These are phyloP conservation scores for Cubamyces sp. DNA, from an alignment of 768 basidiomycete genomes.

Conservation along the genomic window DNA sequence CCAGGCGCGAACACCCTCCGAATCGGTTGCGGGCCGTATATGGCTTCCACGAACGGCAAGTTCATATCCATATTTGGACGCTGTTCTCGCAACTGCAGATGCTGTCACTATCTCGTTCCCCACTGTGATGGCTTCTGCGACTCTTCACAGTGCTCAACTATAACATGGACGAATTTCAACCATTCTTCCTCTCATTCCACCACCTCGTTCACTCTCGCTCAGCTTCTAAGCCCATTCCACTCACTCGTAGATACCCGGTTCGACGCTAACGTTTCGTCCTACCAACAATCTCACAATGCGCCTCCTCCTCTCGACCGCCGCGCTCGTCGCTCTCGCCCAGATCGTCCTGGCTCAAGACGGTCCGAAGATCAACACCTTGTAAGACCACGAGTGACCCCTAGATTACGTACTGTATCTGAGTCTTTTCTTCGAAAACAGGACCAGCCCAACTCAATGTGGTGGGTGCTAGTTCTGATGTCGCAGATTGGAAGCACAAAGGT, in stretches of 20 bases:
- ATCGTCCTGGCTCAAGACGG: constrained; percentile 39
- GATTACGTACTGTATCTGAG: background rate
- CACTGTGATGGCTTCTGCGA: background rate
- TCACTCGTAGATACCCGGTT: constrained; percentile 10
- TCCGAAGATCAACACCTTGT: constrained; percentile 74
- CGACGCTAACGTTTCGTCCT: background rate
- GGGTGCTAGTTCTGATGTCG: constrained; percentile 28
- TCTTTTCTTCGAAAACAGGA: constrained; percentile 32
- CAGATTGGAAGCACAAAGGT: background rate
- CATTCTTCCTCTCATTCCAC: constrained; percentile 1
- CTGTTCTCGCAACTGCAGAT: background rate
- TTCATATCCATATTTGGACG: background rate
- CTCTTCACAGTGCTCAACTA: constrained; percentile 17
- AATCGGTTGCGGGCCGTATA: too few species aligned
- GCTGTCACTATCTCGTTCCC: constrained; percentile 3
- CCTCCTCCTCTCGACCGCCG: constrained; percentile 32
- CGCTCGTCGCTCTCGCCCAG: constrained; percentile 37
- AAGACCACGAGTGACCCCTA: constrained; percentile 34
- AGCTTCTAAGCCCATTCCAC: constrained; percentile 9
- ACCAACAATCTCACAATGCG: constrained; percentile 10
- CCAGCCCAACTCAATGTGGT: constrained; percentile 54
- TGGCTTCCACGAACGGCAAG: background rate
- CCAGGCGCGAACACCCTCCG: too few species aligned
- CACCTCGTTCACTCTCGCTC: background rate
- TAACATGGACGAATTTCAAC: background rate